These are phyloP conservation scores for Hebeloma cylindrosporum DNA, from an alignment of 768 basidiomycete species.

Conservation along the genomic window DNA sequence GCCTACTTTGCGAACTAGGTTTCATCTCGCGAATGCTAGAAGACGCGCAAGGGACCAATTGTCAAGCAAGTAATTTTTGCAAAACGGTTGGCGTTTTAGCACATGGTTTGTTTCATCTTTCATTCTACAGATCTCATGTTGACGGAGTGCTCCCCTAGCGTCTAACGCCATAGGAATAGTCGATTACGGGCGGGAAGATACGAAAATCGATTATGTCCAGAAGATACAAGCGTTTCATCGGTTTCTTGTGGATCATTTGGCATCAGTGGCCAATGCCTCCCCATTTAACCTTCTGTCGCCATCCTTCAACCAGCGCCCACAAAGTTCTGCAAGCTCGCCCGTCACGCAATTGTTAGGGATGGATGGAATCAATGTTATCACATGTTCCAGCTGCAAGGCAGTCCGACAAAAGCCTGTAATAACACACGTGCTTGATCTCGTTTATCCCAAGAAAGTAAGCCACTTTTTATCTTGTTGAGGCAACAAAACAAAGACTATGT, in stretches of 20 bases:
- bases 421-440: conserved; percentile 82
- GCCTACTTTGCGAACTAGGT: conserved; percentile 91
- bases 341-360: conserved; percentile 87
- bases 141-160: conserved; percentile 34
- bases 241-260: conserved; percentile 85
- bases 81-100: conserved; percentile 88
- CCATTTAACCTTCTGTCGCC: conserved; percentile 58
- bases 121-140: background rate
- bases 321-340: conserved; percentile 56
- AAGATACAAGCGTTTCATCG: conserved; percentile 96
- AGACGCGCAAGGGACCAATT: conserved; percentile 91
- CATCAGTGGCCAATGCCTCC: conserved; percentile 66
- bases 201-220: conserved; percentile 76
- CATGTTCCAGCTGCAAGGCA: conserved; percentile 73
- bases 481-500: background rate
- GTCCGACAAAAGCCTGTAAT: conserved; percentile 73
- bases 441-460: conserved; percentile 80
- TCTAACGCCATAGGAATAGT: conserved; percentile 84
- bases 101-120: conserved; percentile 53
- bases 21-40: conserved; percentile 95
- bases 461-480: background rate
- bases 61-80: conserved; percentile 97
- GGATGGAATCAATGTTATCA: conserved; percentile 70
- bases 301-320: conserved; percentile 11
- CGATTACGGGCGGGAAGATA: conserved; percentile 78